A percentile compares a stretch with the other conserved stretches of the same genome.
phyloP scores from a whole-genome alignment of 2,329 filamentous ascomycete genomes.

The Aspergillus ochraceus region DNA sequence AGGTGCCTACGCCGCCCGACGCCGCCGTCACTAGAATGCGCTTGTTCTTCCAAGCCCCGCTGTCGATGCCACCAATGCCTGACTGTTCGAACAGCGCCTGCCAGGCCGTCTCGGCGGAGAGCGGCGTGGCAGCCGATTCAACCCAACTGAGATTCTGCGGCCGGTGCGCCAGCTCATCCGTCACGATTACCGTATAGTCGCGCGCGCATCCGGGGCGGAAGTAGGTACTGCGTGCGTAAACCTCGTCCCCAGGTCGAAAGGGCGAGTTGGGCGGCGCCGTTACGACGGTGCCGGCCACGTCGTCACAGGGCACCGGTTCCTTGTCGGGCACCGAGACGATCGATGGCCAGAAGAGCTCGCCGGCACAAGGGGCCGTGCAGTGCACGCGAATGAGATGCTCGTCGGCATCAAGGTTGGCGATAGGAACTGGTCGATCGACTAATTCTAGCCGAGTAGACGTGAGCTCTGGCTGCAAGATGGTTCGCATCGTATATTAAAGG shows the following conservation, averaged over 20 bases:
- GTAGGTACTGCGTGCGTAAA: slow-evolving; percentile 41
- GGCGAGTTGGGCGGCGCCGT: slow-evolving; percentile 32
- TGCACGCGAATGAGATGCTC: slow-evolving; percentile 45
- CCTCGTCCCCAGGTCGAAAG: slow-evolving; percentile 40
- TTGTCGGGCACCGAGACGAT: slow-evolving; percentile 26
- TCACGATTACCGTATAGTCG: slow-evolving; percentile 37
- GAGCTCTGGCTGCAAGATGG: slow-evolving; percentile 1
- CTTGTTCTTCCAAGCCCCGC: slow-evolving; percentile 29
- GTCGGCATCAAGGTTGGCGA: slow-evolving; percentile 21
- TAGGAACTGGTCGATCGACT: slow-evolving; percentile 11
- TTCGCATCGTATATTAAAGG: not conserved
- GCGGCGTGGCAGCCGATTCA: slow-evolving; percentile 40
- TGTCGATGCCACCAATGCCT: slow-evolving; percentile 18
- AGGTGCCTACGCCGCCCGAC: slow-evolving; percentile 47
- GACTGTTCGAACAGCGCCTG: slow-evolving; percentile 46
- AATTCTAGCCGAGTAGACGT: not conserved
- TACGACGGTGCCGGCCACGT: slow-evolving; percentile 44
- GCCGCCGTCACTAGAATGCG: slow-evolving; percentile 48
- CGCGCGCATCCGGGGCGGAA: slow-evolving; percentile 37
- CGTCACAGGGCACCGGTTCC: slow-evolving; percentile 41
- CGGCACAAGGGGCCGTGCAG: slow-evolving; percentile 40
- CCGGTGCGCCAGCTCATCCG: slow-evolving; percentile 38
- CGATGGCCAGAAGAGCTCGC: slow-evolving; percentile 47
- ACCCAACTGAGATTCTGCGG: slow-evolving; percentile 38
- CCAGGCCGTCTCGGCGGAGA: slow-evolving; percentile 46